Evolutionary conservation across 495 filamentous ascomycete genomes (phyloP).

Genomic region (Acidomyces sp.): DNA sequence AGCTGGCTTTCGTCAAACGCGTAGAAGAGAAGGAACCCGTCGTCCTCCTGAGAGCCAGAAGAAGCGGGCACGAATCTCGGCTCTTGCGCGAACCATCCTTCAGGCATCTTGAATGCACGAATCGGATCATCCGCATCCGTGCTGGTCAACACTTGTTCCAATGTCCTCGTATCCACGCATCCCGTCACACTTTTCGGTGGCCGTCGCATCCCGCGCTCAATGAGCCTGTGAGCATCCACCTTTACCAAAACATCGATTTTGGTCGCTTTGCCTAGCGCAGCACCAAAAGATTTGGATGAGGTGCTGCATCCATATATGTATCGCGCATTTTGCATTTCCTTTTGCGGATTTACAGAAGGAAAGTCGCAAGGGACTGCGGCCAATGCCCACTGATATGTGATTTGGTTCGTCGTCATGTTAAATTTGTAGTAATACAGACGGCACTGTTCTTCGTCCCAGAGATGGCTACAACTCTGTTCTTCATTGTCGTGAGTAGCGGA

Average conservation of each 20-base stretch:
- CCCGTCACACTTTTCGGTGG: conserved; percentile 39
- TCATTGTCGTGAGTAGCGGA: conserved; percentile 12
- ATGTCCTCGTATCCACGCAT: conserved; percentile 40
- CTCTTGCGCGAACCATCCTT: conserved; percentile 49
- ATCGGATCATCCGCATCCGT: conserved; percentile 39
- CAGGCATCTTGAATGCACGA: conserved; percentile 42
- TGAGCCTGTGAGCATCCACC: conserved; percentile 37
- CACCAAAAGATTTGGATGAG: conserved; percentile 35
- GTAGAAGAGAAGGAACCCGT: conserved; percentile 49
- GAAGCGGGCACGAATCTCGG: conserved; percentile 44
- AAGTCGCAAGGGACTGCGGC: conserved; percentile 52
- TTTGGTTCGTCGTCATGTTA: conserved; percentile 26
- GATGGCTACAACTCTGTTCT: not conserved
- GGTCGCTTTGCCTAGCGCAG: conserved; percentile 39
- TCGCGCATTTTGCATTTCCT: conserved; percentile 39
- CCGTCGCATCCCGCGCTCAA: conserved; percentile 30
- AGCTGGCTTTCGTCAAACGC: conserved; percentile 48
- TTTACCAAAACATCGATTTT: conserved; percentile 53
- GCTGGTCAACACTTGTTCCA: conserved; percentile 34
- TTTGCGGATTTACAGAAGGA: conserved; percentile 37
- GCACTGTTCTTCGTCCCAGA: conserved; percentile 45
- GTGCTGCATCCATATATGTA: conserved; percentile 47
- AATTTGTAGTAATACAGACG: conserved; percentile 55
- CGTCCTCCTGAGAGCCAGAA: conserved; percentile 36
- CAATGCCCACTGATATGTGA: conserved; percentile 48